Evolutionary conservation across 306 rosid species (phyloP).

Genomic region (Biancaea sappan): DNA sequence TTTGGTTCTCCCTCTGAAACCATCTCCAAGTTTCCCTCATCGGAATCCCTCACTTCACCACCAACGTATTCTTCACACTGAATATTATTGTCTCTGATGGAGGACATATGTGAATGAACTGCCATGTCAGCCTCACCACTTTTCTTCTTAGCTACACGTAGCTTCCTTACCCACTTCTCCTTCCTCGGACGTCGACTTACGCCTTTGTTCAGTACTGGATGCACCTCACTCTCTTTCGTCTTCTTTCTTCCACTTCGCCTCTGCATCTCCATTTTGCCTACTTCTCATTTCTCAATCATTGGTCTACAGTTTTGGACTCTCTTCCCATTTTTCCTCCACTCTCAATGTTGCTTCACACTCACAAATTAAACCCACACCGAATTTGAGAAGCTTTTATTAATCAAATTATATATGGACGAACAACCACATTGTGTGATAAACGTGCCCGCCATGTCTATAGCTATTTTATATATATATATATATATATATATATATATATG

Average conservation of each 20-base stretch:
- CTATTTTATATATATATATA: background rate
- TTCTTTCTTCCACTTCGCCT: constrained; percentile 70
- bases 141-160: constrained; percentile 51
- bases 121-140: constrained; percentile 74
- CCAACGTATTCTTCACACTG: constrained; percentile 10
- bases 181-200: constrained; percentile 63
- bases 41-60: background rate
- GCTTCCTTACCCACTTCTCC: constrained; percentile 76
- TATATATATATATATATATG: too few relatives aligned
- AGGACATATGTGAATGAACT: constrained; percentile 29
- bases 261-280: constrained; percentile 40
- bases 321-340: background rate
- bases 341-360: background rate
- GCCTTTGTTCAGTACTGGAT: constrained; percentile 65
- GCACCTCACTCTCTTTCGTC: constrained; percentile 53
- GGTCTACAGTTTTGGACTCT: background rate
- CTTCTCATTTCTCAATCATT: background rate
- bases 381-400: background rate
- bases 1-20: constrained; percentile 1
- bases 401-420: background rate
- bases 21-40: background rate
- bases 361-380: too few relatives aligned
- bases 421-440: constrained; percentile 24
- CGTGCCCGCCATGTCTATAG: constrained; percentile 28
- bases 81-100: constrained; percentile 33